Evolutionary conservation across 2,329 filamentous ascomycete species (phyloP), one percentile per base, ranked within the genome.

Genomic region (Phaeophleospora eucalypticola): DNA sequence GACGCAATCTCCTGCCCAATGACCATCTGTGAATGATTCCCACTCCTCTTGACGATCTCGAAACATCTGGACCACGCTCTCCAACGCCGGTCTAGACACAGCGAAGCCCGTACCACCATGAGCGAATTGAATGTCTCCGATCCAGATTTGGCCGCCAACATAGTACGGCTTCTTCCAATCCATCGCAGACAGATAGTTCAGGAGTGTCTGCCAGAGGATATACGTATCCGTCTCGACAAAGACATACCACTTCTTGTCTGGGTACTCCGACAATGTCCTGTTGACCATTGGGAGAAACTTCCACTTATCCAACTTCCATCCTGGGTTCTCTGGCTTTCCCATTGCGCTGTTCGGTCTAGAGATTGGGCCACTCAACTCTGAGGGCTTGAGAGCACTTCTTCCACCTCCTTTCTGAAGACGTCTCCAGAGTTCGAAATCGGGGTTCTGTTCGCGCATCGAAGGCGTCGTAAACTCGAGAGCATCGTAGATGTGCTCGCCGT

Each of bases 221-320:
- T 77, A 80, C 0, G 77, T 80, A 56, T 82, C 79, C 1, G 76
- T 73, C 54, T 81, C 78, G 37, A 79, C 72, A 58, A 82, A 82
- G 41, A 80, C 65, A 51, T 74, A 82, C 79, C 79, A 82, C 45
- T 74, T 76, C 40, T 74, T 75, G 19, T 76, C 63, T 2, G 73
- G 72, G 35, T 63, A 60, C 32, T 65, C 59, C 19, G 42, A 24
- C 38, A 56, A 41, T 2, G 76, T 74, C 16, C 68, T 64, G 49
- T 77, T 73, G 4, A 78, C 65, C 68, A 77, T 76, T 18, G 76
- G 73, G 20, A 79, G 58, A 47, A 79, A 78, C 55, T 79, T 79
- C 66, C 71, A 79, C 54, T 74, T 75, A 62, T 79, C 76, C 32
- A 78, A 65, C 27, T 59, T 66, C 75, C 76, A 78, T 2, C 75